Conservation (phyloP, 1,284 basidiomycete species). For the Cystobasidiaceae sp. region DNA sequence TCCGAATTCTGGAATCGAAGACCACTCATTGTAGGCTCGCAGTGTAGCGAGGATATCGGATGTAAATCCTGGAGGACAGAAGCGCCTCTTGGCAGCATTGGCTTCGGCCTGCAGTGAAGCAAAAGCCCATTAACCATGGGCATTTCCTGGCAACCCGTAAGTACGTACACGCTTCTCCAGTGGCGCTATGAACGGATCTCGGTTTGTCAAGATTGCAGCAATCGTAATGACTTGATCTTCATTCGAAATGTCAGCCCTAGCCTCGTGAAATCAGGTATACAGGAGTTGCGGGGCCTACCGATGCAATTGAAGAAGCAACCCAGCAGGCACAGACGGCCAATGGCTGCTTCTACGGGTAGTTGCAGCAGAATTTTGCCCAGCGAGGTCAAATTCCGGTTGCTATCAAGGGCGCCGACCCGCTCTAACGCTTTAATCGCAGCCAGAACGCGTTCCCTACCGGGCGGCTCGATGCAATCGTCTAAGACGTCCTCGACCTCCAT, state of each 20-base stretch:
- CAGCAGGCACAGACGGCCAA: constrained; percentile 84
- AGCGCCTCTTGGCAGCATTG: constrained; percentile 69
- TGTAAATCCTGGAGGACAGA: constrained; percentile 66
- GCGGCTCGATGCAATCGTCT: constrained; percentile 74
- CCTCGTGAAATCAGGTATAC: constrained; percentile 59
- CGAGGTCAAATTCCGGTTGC: constrained; percentile 63
- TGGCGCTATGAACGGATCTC: constrained; percentile 75
- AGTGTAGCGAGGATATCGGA: constrained; percentile 80
- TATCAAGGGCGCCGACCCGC: constrained; percentile 71
- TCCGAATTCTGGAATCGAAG: constrained; percentile 58
- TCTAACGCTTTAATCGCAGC: constrained; percentile 56
- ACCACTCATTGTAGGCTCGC: constrained; percentile 78
- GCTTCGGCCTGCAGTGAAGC: constrained; percentile 52
- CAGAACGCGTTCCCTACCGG: constrained; percentile 67
- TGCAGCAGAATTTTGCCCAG: constrained; percentile 75
- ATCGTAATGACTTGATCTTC: constrained; percentile 64
- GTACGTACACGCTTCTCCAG: constrained; percentile 69
- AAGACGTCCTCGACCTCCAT: constrained; percentile 76
- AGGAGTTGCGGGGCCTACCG: neutral
- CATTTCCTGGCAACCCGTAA: no score
- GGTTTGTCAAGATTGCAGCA: constrained; percentile 74
- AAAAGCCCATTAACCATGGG: constrained; percentile 53
- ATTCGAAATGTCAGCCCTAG: constrained; percentile 82
- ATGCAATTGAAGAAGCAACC: constrained; percentile 74
- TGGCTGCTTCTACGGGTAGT: constrained; percentile 80